A percentile compares a stretch with the other conserved stretches of the same genome.
Evolutionary conservation across 1,284 basidiomycete species (phyloP).

Genomic region (Cerioporus squamosus): DNA sequence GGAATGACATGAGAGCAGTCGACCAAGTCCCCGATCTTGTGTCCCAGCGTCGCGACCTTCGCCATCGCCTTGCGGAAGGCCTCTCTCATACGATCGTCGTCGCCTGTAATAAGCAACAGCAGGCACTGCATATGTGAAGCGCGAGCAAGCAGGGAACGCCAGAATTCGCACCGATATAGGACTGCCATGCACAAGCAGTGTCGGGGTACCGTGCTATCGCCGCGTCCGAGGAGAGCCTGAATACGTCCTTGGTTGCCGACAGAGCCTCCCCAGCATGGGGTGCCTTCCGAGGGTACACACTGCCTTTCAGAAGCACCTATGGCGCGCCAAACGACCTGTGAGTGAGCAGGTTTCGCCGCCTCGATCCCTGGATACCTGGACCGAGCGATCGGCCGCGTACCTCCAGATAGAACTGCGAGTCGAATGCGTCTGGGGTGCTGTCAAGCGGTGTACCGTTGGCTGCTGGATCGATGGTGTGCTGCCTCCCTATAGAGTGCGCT

Average conservation of each 20-base stretch:
- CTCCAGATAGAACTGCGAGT: constrained; percentile 25
- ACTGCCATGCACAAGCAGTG: constrained; percentile 21
- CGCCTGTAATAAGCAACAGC: not conserved
- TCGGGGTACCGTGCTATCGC: constrained; percentile 20
- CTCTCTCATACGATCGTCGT: constrained; percentile 1
- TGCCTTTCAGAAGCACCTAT: constrained; percentile 21
- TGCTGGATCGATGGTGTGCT: constrained; percentile 19
- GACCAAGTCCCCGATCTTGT: constrained; percentile 7
- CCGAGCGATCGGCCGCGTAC: constrained; percentile 1
- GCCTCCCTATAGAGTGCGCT: constrained; percentile 22
- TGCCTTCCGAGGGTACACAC: constrained; percentile 17
- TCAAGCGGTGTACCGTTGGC: constrained; percentile 15
- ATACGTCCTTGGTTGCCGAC: constrained; percentile 14
- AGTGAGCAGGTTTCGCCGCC: not conserved
- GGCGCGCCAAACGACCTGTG: too few species aligned
- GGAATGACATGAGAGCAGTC: constrained; percentile 18
- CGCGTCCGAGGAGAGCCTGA: constrained; percentile 23
- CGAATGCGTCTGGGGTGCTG: constrained; percentile 20
- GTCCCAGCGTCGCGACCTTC: constrained; percentile 10
- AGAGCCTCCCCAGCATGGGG: constrained; percentile 13
- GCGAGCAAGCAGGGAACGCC: not conserved
- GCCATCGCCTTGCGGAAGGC: constrained; percentile 11
- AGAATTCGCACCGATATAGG: constrained; percentile 13
- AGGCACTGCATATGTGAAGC: not conserved
- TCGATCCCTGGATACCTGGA: not conserved